Evolutionary conservation across 345 rosid genomes (phyloP), one percentile per base, ranked within the genome.

Genomic region (Aegle marmelos): DNA sequence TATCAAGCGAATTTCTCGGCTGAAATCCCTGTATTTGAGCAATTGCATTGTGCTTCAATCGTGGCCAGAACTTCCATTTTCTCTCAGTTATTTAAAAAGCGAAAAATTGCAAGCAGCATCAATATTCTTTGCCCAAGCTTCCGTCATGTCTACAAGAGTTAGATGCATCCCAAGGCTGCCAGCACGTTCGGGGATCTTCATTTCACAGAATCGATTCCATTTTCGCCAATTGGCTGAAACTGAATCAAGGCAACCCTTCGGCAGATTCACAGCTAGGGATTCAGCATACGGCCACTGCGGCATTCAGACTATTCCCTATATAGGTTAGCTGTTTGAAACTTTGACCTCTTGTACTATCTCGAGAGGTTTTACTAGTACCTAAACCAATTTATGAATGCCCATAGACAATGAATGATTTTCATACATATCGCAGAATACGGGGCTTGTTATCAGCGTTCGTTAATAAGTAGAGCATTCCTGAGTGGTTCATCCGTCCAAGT

Each of bases 401-500:
- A 45, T 45, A 11, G 9, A 36, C 7, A 37, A 7, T 37, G 50
- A 45, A 45, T 13, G 50, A 45, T 45, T 11, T 13, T 11, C 17
- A 13, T 45, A 45, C 4, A 3, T 45, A 45, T 0, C 17, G 17
- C 50, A 45, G 50, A 45, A 13, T 13, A 13, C 16, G 17, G 50
- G 50, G 50, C 16, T 10, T 11, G 3, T 45, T 45, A 3, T 39
- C 34, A 58, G 33, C 73, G 3, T 39, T 39, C 45, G 13, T 39
- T 39, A 39, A 39, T 39, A 2, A 39, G 45, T 9, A 9, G 45
- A 9, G 45, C 45, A 9, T 80, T 37, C 82, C 83, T 6, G 78
- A 80, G 45, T 85, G 80, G 87, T 82, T 85, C 36, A 70, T 39
- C 78, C 8, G 72, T 72, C 78, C 58, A 72, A 82, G 74, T 62